phyloP scores from a whole-genome alignment of 1,284 basidiomycete species.

The Ceratobasidium sp. region DNA sequence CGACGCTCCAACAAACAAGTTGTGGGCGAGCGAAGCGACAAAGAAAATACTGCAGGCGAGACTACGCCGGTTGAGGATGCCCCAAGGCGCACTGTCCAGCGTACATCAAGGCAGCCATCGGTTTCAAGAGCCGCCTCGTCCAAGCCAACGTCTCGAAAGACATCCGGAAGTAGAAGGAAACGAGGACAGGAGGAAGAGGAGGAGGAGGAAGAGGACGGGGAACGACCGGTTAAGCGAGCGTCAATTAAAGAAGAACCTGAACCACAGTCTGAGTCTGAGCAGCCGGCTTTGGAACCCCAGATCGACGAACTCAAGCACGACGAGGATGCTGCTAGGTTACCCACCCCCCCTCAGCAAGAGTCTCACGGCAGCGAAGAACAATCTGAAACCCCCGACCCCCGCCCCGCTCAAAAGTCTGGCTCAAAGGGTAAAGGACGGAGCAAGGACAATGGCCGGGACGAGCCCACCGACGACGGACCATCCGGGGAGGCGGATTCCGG shows the following conservation, averaged over 20 bases:
- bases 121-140: slow-evolving; percentile 21
- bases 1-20: slow-evolving; percentile 35
- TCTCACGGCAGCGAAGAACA: background rate
- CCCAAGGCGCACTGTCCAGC: slow-evolving; percentile 28
- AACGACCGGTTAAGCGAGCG: slow-evolving; percentile 25
- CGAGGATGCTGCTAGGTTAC: slow-evolving; percentile 24
- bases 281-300: background rate
- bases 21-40: slow-evolving; percentile 40
- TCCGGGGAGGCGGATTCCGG: slow-evolving; percentile 7
- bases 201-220: slow-evolving; percentile 17
- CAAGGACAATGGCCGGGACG: background rate
- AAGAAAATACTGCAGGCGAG: slow-evolving; percentile 41
- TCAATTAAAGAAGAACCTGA: slow-evolving; percentile 41
- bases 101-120: slow-evolving; percentile 42
- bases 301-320: slow-evolving; percentile 23
- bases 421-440: slow-evolving; percentile 9
- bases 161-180: slow-evolving; percentile 40
- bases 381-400: slow-evolving; percentile 4
- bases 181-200: slow-evolving; percentile 34
- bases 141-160: slow-evolving; percentile 28
- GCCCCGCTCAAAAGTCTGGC: background rate
- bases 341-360: slow-evolving; percentile 7
- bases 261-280: slow-evolving; percentile 17
- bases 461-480: background rate
- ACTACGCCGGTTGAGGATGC: slow-evolving; percentile 40